Evolutionary conservation across 1,284 basidiomycete species (phyloP), one percentile per base, ranked within the genome.

Genomic region (Apiotrichum sp.): DNA sequence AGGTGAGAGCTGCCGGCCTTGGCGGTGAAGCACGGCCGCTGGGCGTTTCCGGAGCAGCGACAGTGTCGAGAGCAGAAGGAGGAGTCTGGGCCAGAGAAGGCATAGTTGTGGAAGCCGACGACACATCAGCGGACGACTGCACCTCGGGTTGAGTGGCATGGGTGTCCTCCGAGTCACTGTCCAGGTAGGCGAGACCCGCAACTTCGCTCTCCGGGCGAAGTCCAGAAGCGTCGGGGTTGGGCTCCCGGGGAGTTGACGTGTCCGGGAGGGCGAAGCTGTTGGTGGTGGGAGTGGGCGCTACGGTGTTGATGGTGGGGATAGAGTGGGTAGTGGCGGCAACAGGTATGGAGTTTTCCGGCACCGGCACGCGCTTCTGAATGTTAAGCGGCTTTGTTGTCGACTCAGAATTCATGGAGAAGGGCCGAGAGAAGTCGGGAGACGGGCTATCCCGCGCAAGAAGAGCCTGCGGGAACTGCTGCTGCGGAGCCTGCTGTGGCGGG

Each of bases 371-470:
- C 31, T 41, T 50, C 40, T 42, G 49, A 13, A 50, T 50, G 49
- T 50, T 50, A 13, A 50, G 40, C 13, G 49, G 49, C 49, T 50
- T 33, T 31, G 49, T 50, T 1, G 49, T 36, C 47, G 47, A 38
- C 13, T n/a, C n/a, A 13, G 34, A n/a, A 33, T 35, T 47, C 8
- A 47, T 47, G 5, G 14, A 32, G n/a, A 35, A n/a, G 6, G 34
- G 7, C 45, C 35, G 11, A 13, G 45, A 14, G 6, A 11, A 5
- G 32, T 13, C n/a, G 10, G 14, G 3, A 8, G 33, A 2, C 33
- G 33, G n/a, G 13, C 9, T 2, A 7, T 33, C 9, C 6, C n/a
- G 33, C n/a, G 7, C 33, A 31, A 16, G 7, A 3, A 3, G 45
- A 13, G 14, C 33, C 33, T 39, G 16, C 6, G 36, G 9, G 40